Conservation (phyloP, 2,329 filamentous ascomycete genomes). For the Fusarium liriodendri region DNA sequence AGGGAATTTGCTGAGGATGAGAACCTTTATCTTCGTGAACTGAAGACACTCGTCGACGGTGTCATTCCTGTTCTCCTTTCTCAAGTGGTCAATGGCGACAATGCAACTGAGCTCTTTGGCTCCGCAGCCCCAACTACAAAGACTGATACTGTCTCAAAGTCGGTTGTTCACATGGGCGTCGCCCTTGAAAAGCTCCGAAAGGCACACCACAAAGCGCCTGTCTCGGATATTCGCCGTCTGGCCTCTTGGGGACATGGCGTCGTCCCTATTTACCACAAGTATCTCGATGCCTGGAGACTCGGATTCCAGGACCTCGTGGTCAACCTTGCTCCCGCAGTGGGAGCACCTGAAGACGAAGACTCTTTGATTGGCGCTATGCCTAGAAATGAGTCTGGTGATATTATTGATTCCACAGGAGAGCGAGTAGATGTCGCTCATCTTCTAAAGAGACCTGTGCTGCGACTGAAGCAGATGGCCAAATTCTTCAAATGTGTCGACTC, state of each 20-base stretch:
- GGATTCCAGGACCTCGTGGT: constrained; percentile 96
- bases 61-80: constrained; percentile 93
- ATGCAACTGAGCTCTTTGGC: constrained; percentile 75
- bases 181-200: constrained; percentile 85
- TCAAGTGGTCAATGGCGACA: constrained; percentile 79
- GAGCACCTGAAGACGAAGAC: constrained; percentile 66
- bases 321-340: constrained; percentile 80
- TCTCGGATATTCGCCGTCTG: constrained; percentile 76
- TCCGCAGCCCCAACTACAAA: constrained; percentile 63
- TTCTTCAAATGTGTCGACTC: constrained; percentile 78
- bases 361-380: constrained; percentile 70
- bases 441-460: constrained; percentile 86
- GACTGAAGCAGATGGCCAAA: constrained; percentile 88
- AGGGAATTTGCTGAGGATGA: constrained; percentile 87
- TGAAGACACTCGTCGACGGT: constrained; percentile 93
- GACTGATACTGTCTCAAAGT: constrained; percentile 76
- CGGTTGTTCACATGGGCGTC: constrained; percentile 94
- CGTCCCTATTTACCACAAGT: constrained; percentile 83
- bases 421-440: constrained; percentile 94
- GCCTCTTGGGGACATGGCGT: constrained; percentile 85
- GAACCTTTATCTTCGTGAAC: constrained; percentile 86
- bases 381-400: constrained; percentile 72
- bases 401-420: constrained; percentile 81
- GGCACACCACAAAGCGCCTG: constrained; percentile 83
- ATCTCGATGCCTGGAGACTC: constrained; percentile 88